These are phyloP conservation scores for Solanum corneliomulleri DNA, from an alignment of 257 asterid species.

Conservation along the genomic window DNA sequence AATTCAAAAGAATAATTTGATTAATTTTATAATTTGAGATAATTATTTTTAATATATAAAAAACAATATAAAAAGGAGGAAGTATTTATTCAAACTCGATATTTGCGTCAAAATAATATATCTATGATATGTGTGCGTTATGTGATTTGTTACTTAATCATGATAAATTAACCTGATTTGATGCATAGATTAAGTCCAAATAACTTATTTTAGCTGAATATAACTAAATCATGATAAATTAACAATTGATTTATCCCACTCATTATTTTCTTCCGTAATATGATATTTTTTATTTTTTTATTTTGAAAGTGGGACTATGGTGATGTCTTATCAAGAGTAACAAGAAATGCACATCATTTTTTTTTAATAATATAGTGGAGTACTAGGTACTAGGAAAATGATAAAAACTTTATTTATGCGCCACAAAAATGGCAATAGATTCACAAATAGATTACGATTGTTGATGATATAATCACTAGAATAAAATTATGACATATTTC, in stretches of 20 bases:
- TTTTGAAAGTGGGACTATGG: not conserved
- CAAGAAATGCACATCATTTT: not conserved
- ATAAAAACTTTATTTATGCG: not conserved
- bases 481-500: not conserved
- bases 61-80: not conserved
- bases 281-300: not conserved
- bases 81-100: not conserved
- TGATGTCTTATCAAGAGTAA: not conserved
- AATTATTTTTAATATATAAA: too few species aligned
- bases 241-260: not conserved
- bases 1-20: too few species aligned
- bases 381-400: not conserved
- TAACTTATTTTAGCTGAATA: too few species aligned
- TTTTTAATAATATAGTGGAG: not conserved
- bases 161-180: not conserved
- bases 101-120: not conserved
- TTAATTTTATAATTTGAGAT: too few species aligned
- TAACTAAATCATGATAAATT: not conserved
- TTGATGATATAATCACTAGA: not conserved
- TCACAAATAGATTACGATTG: not conserved
- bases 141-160: not conserved
- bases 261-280: not conserved
- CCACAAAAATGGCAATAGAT: not conserved
- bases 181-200: not conserved
- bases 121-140: not conserved